These are phyloP conservation scores for Malassezia dermatis DNA, from an alignment of 1,284 basidiomycete genomes.

Conservation along the genomic window DNA sequence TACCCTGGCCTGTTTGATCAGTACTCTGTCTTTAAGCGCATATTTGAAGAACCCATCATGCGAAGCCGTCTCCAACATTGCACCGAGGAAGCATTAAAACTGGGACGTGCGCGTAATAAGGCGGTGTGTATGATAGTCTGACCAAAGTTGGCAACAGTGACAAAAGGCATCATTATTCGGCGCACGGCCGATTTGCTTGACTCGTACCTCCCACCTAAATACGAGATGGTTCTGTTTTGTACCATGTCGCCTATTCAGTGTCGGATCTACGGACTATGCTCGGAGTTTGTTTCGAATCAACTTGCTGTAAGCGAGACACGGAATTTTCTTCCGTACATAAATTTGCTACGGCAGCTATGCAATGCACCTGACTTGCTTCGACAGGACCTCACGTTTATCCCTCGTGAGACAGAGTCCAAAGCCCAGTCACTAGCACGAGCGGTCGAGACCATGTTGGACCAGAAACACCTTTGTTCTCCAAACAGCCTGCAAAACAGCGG, in stretches of 20 bases:
- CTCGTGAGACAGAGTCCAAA: not conserved
- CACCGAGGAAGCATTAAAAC: slow-evolving; percentile 60
- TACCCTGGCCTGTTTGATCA: slow-evolving; percentile 70
- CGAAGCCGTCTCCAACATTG: slow-evolving; percentile 72
- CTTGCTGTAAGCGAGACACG: slow-evolving; percentile 24
- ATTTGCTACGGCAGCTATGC: slow-evolving; percentile 65
- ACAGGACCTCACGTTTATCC: not conserved
- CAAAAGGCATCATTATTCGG: slow-evolving; percentile 77
- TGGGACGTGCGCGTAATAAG: slow-evolving; percentile 56
- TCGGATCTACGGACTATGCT: slow-evolving; percentile 64
- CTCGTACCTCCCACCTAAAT: slow-evolving; percentile 79
- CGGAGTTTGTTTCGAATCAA: slow-evolving; percentile 24
- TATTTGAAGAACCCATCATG: slow-evolving; percentile 81
- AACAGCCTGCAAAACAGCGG: slow-evolving; percentile 19
- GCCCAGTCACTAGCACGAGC: not conserved
- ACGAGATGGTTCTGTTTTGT: slow-evolving; percentile 52
- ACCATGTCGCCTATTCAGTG: slow-evolving; percentile 56
- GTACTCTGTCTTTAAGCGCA: slow-evolving; percentile 44
- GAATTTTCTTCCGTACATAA: slow-evolving; percentile 39
- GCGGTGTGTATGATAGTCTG: slow-evolving; percentile 4
- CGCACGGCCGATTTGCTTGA: slow-evolving; percentile 62
- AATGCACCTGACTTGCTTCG: slow-evolving; percentile 77
- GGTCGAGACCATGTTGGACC: not conserved
- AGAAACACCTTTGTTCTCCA: not conserved
- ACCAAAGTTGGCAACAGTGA: slow-evolving; percentile 57